These are phyloP conservation scores for Neofusicoccum sp. DNA, from an alignment of 2,329 filamentous ascomycete species.

Conservation along the genomic window DNA sequence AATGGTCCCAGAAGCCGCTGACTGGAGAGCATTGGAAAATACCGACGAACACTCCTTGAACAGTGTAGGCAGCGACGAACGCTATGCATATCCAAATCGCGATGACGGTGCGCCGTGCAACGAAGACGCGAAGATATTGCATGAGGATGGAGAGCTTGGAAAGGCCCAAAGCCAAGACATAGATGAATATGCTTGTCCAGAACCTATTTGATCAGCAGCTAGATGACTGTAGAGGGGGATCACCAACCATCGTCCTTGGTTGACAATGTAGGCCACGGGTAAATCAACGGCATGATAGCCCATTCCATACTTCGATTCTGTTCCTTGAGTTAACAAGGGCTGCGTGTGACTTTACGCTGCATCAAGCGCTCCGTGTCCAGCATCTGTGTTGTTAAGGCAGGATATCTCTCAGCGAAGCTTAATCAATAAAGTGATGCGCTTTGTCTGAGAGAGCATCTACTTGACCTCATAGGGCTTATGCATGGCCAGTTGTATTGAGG, in stretches of 20 bases:
- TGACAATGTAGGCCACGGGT: not conserved
- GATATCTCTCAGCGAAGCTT: too few relatives aligned
- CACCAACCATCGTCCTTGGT: not conserved
- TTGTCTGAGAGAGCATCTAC: too few relatives aligned
- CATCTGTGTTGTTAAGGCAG: too few relatives aligned
- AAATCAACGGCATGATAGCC: conserved; percentile 28
- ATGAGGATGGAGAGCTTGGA: conserved; percentile 34
- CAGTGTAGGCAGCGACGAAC: not conserved
- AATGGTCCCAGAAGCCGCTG: conserved; percentile 31
- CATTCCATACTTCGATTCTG: conserved; percentile 36
- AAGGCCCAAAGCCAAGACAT: conserved; percentile 33
- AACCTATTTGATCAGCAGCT: conserved; percentile 23
- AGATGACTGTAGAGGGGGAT: not conserved
- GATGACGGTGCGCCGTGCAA: conserved; percentile 25
- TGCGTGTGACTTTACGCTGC: not conserved
- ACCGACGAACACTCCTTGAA: conserved; percentile 21
- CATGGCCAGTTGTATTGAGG: too few relatives aligned
- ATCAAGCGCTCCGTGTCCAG: too few relatives aligned
- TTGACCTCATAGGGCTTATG: too few relatives aligned
- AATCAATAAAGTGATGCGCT: too few relatives aligned
- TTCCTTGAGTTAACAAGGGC: not conserved
- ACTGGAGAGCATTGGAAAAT: conserved; percentile 32
- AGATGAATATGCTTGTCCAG: conserved; percentile 38
- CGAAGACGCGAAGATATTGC: conserved; percentile 34
- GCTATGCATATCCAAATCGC: conserved; percentile 19